Base-by-base conservation (phyloP, 2,329 filamentous ascomycete genomes). In the Sarocladiaceae sp. region DNA sequence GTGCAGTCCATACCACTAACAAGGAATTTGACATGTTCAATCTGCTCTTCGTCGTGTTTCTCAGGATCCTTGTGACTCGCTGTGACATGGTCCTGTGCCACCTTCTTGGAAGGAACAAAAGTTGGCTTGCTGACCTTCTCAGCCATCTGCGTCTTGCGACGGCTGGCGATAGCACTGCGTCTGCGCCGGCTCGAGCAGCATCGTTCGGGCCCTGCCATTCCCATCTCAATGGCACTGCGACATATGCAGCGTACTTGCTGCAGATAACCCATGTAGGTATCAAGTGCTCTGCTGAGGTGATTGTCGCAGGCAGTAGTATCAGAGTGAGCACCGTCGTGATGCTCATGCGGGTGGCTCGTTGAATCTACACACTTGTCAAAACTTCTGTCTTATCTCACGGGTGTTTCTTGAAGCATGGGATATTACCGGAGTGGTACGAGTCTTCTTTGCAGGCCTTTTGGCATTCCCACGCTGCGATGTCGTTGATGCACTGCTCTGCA, bases 1-100 rank as follows among this genome's bases (percentile, higher is more conserved):
- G 68, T 66, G 35, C 68, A 71, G 3, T 64, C 65, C 66, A 71
- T 71, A 22, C 69, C 69, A 17, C 62, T 60, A 26, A 71, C 64
- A 2, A 59, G 33, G 13, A 67, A 52, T 22, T 54, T 55, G 28
- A 68, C 58, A 6, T 57, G 58, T 57, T 69, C 12, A n/a, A n/a
- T n/a, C 15, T 36, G 7, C 5, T n/a, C 12, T 17, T 7, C 33
- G 15, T 8, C 15, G 15, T 36, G 33, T n/a, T 53, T 57, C 39
- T 60, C 58, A 18, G 55, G 22, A 25, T 58, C 57, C 6, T 33
- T 48, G 2, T 49, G 44, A 15, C 17, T n/a, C n/a, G n/a, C n/a
- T n/a, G 20, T n/a, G 35, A 28, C 31, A 3, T 36, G 33, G 33
- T 36, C 8, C 6, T 17, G 5, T 6, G 5, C 15, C 5, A n/a